Evolutionary conservation across 2,329 filamentous ascomycete species (phyloP).

Genomic region (Albophoma yamanashiensis): DNA sequence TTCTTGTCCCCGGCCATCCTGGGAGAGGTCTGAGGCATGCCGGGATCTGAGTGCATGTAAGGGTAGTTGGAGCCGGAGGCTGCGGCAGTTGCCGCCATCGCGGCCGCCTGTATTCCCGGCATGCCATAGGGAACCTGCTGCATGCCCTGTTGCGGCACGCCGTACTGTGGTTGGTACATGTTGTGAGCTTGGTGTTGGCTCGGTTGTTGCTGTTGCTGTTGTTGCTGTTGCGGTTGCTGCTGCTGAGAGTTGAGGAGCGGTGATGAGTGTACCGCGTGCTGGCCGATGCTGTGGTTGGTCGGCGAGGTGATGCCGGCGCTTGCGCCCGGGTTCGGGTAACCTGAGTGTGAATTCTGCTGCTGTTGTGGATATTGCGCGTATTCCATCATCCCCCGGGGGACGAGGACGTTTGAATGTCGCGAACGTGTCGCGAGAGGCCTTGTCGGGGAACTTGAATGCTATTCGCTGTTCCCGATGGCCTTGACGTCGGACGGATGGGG

Average conservation of each 20-base stretch:
- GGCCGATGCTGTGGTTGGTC: constrained; percentile 57
- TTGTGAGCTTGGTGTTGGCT: constrained; percentile 38
- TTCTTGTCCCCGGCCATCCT: constrained; percentile 63
- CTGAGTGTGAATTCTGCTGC: constrained; percentile 54
- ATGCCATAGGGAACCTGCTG: constrained; percentile 59
- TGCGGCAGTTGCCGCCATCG: constrained; percentile 84
- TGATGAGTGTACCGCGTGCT: constrained; percentile 61
- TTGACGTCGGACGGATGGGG: constrained; percentile 8
- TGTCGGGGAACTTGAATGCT: constrained; percentile 12
- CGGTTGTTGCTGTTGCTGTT: constrained; percentile 16
- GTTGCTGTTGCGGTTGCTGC: constrained; percentile 25
- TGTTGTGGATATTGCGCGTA: constrained; percentile 65
- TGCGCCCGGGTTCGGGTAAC: constrained; percentile 49
- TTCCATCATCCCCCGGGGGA: constrained; percentile 50
- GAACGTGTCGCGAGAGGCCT: constrained; percentile 9
- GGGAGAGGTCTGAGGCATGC: constrained; percentile 61
- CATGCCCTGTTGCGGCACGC: constrained; percentile 63
- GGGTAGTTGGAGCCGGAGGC: constrained; percentile 74
- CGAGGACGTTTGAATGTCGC: constrained; percentile 11
- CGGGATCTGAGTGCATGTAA: constrained; percentile 61
- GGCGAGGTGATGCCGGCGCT: constrained; percentile 60
- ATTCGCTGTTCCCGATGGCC: constrained; percentile 7
- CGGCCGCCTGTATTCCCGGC: constrained; percentile 75
- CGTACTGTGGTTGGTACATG: constrained; percentile 73
- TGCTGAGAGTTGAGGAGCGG: constrained; percentile 73